Evolutionary conservation across 495 filamentous ascomycete genomes (phyloP), one percentile per base, ranked within the genome.

Genomic region (Immersiella caudata): DNA sequence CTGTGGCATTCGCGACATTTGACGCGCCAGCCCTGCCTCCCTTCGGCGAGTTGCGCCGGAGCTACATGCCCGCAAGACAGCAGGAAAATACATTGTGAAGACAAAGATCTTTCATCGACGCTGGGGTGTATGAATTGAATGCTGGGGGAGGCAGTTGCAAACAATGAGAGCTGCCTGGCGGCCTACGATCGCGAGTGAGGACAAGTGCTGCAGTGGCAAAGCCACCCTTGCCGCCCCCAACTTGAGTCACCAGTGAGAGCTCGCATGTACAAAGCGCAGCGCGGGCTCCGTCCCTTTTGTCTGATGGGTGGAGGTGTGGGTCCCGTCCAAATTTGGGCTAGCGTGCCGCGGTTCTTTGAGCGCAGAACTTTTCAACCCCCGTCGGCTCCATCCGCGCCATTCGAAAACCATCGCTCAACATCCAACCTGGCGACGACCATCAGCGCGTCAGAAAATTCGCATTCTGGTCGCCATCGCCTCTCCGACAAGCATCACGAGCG

Each of bases 401-500:
- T 54, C 67, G 71, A 67, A 73, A 77, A 79, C 75, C 73, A 72
- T 74, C 51, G 62, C 57, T 49, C 64, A 63, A 60, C 75, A 70
- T 14, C 70, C 74, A 67, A 33, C 52, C 33, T 67, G 51, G 55
- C 72, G 68, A 68, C 58, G 69, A 79, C 76, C 76, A 71, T 75
- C 25, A 75, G 76, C 79, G 79, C 74, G 72, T 75, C 76, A 71
- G 68, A 73, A 72, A 67, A 67, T 67, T 71, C 69, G 64, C 54
- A 72, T 74, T 73, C 64, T 68, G 67, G 54, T 70, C 65, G 73
- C 69, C 64, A 22, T 70, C 71, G 65, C 68, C 35, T 29, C 24
- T 62, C 67, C 73, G 75, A 77, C 68, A 75, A 69, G 65, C 57
- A 62, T 63, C 61, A 65, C 65, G 65, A 73, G 56, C 66, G 64